phyloP scores from a whole-genome alignment of 1,139 yeast genomes.

The Hyphopichia burtonii region DNA sequence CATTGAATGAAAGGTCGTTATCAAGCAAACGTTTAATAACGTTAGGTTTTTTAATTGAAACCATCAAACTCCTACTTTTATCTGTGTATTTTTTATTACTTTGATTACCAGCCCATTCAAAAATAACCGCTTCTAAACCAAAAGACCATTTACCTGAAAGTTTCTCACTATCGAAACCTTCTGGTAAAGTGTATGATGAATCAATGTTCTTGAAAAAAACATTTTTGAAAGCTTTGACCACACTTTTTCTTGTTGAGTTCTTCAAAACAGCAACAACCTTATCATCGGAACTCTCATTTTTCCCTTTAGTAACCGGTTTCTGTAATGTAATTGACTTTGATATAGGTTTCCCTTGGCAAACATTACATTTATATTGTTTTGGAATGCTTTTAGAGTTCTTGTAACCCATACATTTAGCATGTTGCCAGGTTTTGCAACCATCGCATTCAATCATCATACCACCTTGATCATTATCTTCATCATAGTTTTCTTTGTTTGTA shows the following conservation, averaged over 20 bases:
- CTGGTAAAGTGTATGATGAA: constrained; percentile 26
- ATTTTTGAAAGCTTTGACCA: constrained; percentile 37
- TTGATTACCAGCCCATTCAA: constrained; percentile 18
- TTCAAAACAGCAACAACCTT: constrained; percentile 16
- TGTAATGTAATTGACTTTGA: background rate
- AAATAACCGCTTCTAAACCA: constrained; percentile 43
- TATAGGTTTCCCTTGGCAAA: constrained; percentile 16
- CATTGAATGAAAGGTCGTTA: constrained; percentile 24
- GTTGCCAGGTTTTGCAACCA: constrained; percentile 81
- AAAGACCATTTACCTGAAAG: constrained; percentile 37
- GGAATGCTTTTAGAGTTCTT: constrained; percentile 25
- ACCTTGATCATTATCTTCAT: constrained; percentile 57
- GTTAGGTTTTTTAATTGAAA: constrained; percentile 32
- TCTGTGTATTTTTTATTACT: constrained; percentile 35
- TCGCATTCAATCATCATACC: constrained; percentile 82
- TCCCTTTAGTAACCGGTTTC: background rate
- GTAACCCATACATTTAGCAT: constrained; percentile 68
- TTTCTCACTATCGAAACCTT: constrained; percentile 26
- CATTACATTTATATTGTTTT: constrained; percentile 30
- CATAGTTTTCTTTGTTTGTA: constrained; percentile 59
- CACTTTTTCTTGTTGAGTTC: constrained; percentile 33
- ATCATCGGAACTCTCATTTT: background rate
- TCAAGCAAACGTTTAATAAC: constrained; percentile 28
- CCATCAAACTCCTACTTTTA: constrained; percentile 43
- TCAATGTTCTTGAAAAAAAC: constrained; percentile 46